These are phyloP conservation scores for Fusarium cicatricum DNA, from an alignment of 2,329 filamentous ascomycete genomes.

Conservation along the genomic window DNA sequence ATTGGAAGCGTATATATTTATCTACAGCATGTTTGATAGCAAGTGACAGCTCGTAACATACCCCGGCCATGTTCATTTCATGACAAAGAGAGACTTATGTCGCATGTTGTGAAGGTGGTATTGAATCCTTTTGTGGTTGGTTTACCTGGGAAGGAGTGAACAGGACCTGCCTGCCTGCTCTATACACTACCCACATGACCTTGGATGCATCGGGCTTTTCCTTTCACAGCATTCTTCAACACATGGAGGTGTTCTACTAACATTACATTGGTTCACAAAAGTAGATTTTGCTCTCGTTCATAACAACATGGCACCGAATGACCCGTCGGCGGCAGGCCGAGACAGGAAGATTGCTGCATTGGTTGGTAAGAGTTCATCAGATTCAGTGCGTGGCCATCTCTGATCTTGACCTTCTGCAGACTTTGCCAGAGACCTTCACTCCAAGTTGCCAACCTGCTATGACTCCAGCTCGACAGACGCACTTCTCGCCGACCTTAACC, in stretches of 20 bases:
- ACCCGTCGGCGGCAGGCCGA: slow-evolving; percentile 23
- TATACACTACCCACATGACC: slow-evolving; percentile 16
- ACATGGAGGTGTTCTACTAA: neutral
- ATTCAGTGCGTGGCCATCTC: neutral
- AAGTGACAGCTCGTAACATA: slow-evolving; percentile 15
- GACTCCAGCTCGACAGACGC: slow-evolving; percentile 53
- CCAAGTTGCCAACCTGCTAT: slow-evolving; percentile 28
- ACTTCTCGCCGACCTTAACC: slow-evolving; percentile 44
- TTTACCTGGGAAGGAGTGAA: slow-evolving; percentile 7
- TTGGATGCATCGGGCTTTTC: neutral
- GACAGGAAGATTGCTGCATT: slow-evolving; percentile 38
- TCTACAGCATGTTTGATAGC: slow-evolving; percentile 28
- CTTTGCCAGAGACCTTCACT: slow-evolving; percentile 41
- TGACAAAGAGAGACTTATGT: neutral
- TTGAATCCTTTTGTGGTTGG: neutral
- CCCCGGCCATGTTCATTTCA: too few species aligned
- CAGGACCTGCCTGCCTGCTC: slow-evolving; percentile 5
- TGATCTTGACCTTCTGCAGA: slow-evolving; percentile 29
- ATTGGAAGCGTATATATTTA: slow-evolving; percentile 31
- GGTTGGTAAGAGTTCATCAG: slow-evolving; percentile 25
- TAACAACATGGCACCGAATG: slow-evolving; percentile 32
- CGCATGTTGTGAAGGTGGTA: neutral
- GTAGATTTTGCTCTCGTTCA: neutral
- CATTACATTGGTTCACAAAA: neutral
- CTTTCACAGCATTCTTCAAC: neutral